Base-by-base conservation (phyloP, 2,329 filamentous ascomycete species). In the Fusarium haematococcum region DNA sequence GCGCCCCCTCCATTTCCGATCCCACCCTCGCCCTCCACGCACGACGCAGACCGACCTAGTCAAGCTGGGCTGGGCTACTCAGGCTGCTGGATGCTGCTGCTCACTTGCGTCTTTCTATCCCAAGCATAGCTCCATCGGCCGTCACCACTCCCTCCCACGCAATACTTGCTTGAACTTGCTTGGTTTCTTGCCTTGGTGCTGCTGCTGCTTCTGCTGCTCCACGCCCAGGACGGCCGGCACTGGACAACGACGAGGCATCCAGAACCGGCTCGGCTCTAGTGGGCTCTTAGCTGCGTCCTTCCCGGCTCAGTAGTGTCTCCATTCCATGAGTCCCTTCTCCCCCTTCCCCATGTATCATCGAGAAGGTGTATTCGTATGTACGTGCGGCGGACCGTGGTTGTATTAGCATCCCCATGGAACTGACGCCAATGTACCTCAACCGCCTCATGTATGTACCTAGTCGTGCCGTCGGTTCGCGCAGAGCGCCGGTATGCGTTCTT, bases 1-100 rank as follows among this genome's bases (percentile, higher is more conserved):
- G 69, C 73, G 30, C 70, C 73, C 70, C 70, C 73, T 67, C 74
- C 74, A 64, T 65, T 69, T 70, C 59, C 70, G 54, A 73, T 73
- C 69, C 65, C 72, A 74, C 72, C 72, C 72, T 75, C 58, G 59
- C 52, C 37, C 35, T 39, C 27, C 65, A 57, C 48, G 27, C 61
- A 56, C 62, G 39, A 32, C 27, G 62, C 35, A 69, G 56, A 70
- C 59, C 18, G 48, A 33, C 58, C 20, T 56, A 20, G 43, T 18
- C 23, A 48, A 48, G 35, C 27, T 63, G 48, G 48, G 25, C 25
- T 32, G 27, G 54, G 23, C 33, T 27, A 20, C 61, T 64, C 52
- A 25, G 30, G 27, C 48, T 52, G 23, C 43, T 48, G 45, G 45
- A 27, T 57, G 20, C 23, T 56, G 52, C 54, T 37, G 52, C 56